Conservation (phyloP, 108 stramenopile species). For the Aurantiochytrium sp. region DNA sequence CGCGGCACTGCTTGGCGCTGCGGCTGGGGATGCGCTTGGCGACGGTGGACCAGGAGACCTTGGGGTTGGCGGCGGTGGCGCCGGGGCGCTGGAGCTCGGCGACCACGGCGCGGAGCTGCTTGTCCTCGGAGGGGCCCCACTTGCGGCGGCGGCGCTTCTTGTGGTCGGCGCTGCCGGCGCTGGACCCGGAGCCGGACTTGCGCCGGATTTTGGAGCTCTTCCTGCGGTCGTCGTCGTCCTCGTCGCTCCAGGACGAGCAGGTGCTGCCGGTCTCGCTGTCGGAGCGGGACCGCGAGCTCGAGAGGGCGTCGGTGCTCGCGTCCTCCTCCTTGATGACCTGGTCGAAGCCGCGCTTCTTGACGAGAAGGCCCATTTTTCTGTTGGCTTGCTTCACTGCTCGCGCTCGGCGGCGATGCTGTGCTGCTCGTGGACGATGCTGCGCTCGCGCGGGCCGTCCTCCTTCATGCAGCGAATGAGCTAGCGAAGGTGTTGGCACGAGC, state of each 20-base stretch:
- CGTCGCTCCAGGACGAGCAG: background rate
- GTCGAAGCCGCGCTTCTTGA: constrained; percentile 4
- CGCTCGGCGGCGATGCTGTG: too few species aligned
- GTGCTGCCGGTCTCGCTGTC: constrained; percentile 12
- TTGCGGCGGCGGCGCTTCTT: constrained; percentile 14
- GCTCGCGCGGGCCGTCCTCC: too few species aligned
- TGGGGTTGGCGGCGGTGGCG: background rate
- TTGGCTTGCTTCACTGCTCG: too few species aligned
- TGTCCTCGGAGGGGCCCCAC: constrained; percentile 9
- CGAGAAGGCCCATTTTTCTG: background rate
- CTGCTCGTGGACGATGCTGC: too few species aligned
- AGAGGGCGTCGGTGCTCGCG: background rate
- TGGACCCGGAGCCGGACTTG: background rate
- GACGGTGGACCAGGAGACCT: constrained; percentile 3
- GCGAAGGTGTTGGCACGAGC: too few species aligned
- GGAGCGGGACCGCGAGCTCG: background rate
- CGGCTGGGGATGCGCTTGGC: constrained; percentile 37
- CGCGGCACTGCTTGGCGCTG: constrained; percentile 63
- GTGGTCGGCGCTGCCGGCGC: background rate
- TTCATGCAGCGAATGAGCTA: too few species aligned
- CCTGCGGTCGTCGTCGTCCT: background rate
- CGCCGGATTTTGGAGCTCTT: background rate
- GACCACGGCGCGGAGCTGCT: background rate
- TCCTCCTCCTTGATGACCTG: background rate
- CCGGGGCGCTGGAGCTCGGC: constrained; percentile 2